Evolutionary conservation across 805 yeast species (phyloP).

Genomic region (Ogataea siamensis): DNA sequence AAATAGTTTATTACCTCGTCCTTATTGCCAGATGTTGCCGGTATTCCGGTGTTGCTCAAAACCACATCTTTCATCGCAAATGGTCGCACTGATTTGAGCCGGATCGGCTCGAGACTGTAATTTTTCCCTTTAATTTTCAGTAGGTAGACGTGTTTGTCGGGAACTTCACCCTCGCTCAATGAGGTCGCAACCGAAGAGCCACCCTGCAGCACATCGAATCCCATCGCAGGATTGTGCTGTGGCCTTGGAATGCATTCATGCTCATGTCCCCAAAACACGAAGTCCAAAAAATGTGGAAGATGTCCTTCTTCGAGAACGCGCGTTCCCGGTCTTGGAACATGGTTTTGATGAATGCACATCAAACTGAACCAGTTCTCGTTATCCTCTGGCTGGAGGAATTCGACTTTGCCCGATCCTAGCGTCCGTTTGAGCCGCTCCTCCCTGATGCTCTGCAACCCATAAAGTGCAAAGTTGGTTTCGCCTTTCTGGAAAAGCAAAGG

Average conservation of each 20-base stretch:
- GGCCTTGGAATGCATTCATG: constrained; percentile 87
- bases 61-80: constrained; percentile 69
- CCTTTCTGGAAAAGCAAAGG: constrained; percentile 88
- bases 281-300: constrained; percentile 76
- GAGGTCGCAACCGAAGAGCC: constrained; percentile 95
- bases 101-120: constrained; percentile 57
- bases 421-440: constrained; percentile 86
- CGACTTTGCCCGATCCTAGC: constrained; percentile 76
- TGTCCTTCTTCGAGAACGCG: constrained; percentile 82
- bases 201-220: constrained; percentile 81
- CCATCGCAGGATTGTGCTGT: constrained; percentile 52
- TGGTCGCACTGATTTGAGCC: constrained; percentile 73
- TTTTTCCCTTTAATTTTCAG: constrained; percentile 59
- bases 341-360: constrained; percentile 91
- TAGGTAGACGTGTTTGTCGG: constrained; percentile 71
- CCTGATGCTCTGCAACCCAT: constrained; percentile 84
- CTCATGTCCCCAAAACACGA: constrained; percentile 96
- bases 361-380: constrained; percentile 74
- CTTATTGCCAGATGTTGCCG: constrained; percentile 59
- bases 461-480: constrained; percentile 73
- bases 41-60: constrained; percentile 52
- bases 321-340: constrained; percentile 73
- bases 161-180: constrained; percentile 78
- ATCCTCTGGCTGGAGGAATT: constrained; percentile 65
- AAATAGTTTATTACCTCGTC: constrained; percentile 61